phyloP scores from a whole-genome alignment of 495 filamentous ascomycete genomes.

The Aspergillus ostianus region DNA sequence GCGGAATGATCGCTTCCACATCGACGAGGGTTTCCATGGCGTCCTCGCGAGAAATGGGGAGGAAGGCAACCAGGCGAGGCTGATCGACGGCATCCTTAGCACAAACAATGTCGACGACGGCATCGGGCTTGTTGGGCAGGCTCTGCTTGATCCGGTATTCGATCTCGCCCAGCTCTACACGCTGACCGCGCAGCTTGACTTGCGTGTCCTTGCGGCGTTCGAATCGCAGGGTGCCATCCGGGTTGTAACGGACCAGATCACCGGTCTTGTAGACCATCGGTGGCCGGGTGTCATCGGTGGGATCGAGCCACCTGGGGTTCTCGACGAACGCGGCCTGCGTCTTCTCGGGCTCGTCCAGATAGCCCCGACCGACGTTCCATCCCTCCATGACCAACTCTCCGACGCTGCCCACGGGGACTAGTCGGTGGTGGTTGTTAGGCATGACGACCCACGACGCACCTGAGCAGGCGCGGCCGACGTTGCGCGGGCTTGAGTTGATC shows the following conservation, averaged over 20 bases:
- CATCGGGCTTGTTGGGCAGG: slow-evolving; percentile 11
- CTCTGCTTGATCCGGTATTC: slow-evolving; percentile 24
- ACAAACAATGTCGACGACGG: slow-evolving; percentile 15
- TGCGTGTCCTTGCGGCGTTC: slow-evolving; percentile 67
- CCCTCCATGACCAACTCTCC: slow-evolving; percentile 46
- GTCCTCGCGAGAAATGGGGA: neutral
- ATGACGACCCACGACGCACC: slow-evolving; percentile 35
- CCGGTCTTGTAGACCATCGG: slow-evolving; percentile 62
- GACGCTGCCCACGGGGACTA: slow-evolving; percentile 36
- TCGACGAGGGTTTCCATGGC: neutral
- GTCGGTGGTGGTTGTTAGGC: slow-evolving; percentile 25
- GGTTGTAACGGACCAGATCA: slow-evolving; percentile 67
- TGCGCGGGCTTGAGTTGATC: slow-evolving; percentile 6
- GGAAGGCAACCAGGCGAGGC: slow-evolving; percentile 16
- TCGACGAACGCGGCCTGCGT: slow-evolving; percentile 46
- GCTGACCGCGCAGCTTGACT: slow-evolving; percentile 38
- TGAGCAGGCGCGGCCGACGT: slow-evolving; percentile 12
- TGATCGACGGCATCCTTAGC: slow-evolving; percentile 12
- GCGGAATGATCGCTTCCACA: slow-evolving; percentile 2
- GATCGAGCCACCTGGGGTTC: slow-evolving; percentile 31
- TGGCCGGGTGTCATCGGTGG: slow-evolving; percentile 12
- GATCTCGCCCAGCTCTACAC: slow-evolving; percentile 41
- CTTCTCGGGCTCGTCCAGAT: slow-evolving; percentile 33
- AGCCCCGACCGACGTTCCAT: slow-evolving; percentile 35
- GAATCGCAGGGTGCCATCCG: slow-evolving; percentile 68